Evolutionary conservation across 108 stramenopile species (phyloP).

Genomic region (Pseudonitzschia pungens): DNA sequence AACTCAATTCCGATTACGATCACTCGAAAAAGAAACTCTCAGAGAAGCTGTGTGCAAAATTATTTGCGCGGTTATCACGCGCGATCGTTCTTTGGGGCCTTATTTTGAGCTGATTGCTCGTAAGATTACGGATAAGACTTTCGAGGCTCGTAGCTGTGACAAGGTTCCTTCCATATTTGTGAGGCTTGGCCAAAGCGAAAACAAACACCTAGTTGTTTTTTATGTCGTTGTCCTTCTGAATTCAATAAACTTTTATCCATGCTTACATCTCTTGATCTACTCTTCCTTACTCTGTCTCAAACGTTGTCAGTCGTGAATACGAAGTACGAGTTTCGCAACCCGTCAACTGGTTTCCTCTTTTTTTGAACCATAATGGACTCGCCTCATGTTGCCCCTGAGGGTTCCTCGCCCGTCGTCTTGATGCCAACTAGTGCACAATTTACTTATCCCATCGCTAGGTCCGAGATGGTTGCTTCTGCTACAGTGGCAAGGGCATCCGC

Average conservation of each 20-base stretch:
- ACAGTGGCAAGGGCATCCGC: neutral
- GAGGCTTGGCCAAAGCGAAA: no score
- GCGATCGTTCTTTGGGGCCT: neutral
- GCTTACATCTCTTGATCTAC: neutral
- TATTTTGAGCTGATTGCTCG: no score
- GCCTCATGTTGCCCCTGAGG: slow-evolving; percentile 4
- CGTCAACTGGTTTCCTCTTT: no score
- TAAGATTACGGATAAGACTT: no score
- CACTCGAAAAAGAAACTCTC: neutral
- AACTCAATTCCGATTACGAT: neutral
- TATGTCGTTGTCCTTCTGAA: no score
- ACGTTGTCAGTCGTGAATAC: no score
- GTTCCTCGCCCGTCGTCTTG: slow-evolving; percentile 7
- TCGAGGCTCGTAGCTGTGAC: no score
- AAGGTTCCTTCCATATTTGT: no score
- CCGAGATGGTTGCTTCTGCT: neutral
- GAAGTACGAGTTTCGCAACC: no score
- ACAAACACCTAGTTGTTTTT: no score
- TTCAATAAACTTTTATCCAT: neutral
- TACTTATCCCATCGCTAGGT: neutral
- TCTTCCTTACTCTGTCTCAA: neutral
- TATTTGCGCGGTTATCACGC: neutral
- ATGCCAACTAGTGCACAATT: neutral
- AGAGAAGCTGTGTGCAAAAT: neutral
- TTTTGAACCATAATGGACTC: slow-evolving; percentile 7